Percentiles rank a stretch among this genome's conserved stretches.
These are phyloP conservation scores for Escallonia rubra DNA, from an alignment of 129 eudicot genomes.

Conservation along the genomic window DNA sequence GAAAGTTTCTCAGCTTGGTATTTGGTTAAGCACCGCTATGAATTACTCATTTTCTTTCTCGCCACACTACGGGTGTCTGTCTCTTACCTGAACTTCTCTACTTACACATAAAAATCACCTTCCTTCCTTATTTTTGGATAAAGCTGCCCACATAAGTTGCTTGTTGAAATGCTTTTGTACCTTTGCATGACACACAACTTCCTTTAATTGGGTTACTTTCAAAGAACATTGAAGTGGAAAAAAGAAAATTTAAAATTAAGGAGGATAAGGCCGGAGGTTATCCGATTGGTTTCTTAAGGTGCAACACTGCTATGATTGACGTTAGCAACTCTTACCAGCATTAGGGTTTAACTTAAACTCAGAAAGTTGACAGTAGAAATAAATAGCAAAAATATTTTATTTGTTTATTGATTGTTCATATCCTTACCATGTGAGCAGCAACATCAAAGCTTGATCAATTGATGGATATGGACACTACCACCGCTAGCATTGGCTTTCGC, in stretches of 20 bases:
- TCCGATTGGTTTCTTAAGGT: too few relatives aligned
- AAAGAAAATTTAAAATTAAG: too few relatives aligned
- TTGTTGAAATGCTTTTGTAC: too few relatives aligned
- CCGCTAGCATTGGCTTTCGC: conserved; percentile 63
- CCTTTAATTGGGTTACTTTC: too few relatives aligned
- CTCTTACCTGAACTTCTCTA: not conserved
- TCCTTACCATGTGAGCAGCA: conserved; percentile 38
- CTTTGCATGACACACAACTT: too few relatives aligned
- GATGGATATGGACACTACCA: conserved; percentile 27
- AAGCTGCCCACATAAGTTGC: not conserved
- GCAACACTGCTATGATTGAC: too few relatives aligned
- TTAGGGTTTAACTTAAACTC: not conserved
- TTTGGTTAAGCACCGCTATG: too few relatives aligned
- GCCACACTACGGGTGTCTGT: not conserved
- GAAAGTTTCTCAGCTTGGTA: not conserved
- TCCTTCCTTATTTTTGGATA: not conserved
- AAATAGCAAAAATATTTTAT: not conserved
- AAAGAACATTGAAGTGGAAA: too few relatives aligned
- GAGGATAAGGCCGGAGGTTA: too few relatives aligned
- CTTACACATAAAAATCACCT: not conserved
- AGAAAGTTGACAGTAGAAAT: too few relatives aligned
- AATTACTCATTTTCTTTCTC: not conserved
- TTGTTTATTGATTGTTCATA: conserved; percentile 8
- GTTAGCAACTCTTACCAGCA: not conserved
- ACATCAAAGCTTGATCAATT: conserved; percentile 63